Evolutionary conservation across 331 rosid genomes (phyloP), one percentile per base, ranked within the genome.

Genomic region (Prunus yedoensis): DNA sequence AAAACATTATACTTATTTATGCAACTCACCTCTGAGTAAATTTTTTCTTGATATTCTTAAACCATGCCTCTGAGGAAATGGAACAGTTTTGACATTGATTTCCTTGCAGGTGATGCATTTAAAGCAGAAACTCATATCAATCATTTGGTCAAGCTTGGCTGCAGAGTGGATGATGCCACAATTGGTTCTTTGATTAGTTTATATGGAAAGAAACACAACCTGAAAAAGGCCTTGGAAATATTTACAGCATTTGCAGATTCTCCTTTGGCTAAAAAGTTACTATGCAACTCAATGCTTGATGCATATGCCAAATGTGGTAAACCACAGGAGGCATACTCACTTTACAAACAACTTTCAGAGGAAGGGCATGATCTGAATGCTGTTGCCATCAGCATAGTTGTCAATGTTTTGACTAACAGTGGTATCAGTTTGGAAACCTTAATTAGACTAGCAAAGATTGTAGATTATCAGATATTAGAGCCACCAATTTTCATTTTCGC

Each of bases 301-400:
- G 93, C 88, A 28, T 94, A 87, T 78, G 85, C 85, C 76, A 94
- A 91, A 82, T 90, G 96, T 67, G 92, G 93, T 77, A 80, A 88
- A 80, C 83, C 83, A 70, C 95, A 88, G 38, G 88, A 90, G 80
- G 97, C 95, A 28, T 90, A 79, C 88, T 74, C 59, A 43, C 87
- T 94, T 71, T 94, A 91, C 88, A 82, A 78, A 82, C 84, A 84
- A 73, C 84, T 74, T 56, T 67, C 79, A 17, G 92, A 81, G 71
- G 83, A 83, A 70, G 96, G 98, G 67, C 35, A 60, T 81, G 86
- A 82, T 86, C 74, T 81, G 68, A 93, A 91, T 70, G 90, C 89
- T 78, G 93, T 91, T 83, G 89, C 93, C 79, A 77, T 86, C 85
- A 94, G 97, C 91, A 90, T 89, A 50, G 81, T 87, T 41, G 95